Evolutionary conservation across 2,329 filamentous ascomycete genomes (phyloP), one percentile per base, ranked within the genome.

Genomic region (Hymenoscyphus linearis): DNA sequence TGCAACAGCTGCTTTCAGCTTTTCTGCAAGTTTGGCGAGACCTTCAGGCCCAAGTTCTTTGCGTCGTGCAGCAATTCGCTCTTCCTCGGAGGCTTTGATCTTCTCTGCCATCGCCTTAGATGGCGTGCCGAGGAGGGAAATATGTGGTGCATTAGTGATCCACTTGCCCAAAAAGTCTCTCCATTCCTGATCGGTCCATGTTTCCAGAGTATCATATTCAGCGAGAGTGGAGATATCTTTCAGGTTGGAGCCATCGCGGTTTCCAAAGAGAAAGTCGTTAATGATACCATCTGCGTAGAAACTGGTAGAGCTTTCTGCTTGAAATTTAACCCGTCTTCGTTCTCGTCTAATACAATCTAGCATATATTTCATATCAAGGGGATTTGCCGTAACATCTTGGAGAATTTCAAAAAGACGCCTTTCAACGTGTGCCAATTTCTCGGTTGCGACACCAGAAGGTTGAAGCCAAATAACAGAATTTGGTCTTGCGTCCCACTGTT

Each of bases 291-390:
- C 88, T 0, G 91, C 87, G 74, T 93, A 96, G 65, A 92, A 91
- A 25, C 86, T 85, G 59, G 91, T 86, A 2, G 88, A 90, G 56
- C 85, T 87, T 74, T 99, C 95, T 0, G 91, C 90, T 52, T 88
- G 85, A 67, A 90, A 93, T 72, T 92, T 93, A 70, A 91, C 83
- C 70, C 93, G 90, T 54, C 93, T 85, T 65, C 86, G 85, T 74
- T 95, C 90, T 60, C 93, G 85, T 68, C 85, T 84, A 55, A 99
- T 86, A 73, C 93, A 97, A 67, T 97, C 93, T 54, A 84, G 84
- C 77, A 99, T 83, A 72, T 99, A 99, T 1, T 82, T 81, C 88
- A 98, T 91, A 67, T 99, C 91, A 2, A 99, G 78, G 2, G 90
- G 87, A 65, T 91, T 91, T 0, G 83, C 83, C 34, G 89, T 87